These are phyloP conservation scores for Tieghemostelium lacteum DNA, from an alignment of 78 protist genomes.

Conservation along the genomic window DNA sequence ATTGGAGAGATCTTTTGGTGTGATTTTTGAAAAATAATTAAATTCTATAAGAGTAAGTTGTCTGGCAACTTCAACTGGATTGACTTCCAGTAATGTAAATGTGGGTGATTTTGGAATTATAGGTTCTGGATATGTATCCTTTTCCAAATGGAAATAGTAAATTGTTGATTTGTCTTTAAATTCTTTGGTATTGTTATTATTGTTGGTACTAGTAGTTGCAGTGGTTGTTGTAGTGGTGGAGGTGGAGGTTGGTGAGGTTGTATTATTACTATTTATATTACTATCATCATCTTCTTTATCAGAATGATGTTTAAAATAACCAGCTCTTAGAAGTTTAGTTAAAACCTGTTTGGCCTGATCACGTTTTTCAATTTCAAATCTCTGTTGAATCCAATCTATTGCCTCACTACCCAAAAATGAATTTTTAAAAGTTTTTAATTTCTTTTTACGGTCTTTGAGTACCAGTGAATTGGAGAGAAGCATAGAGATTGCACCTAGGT, in stretches of 20 bases:
- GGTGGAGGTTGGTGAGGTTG: neutral
- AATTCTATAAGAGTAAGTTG: constrained; percentile 75
- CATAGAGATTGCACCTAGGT: constrained; percentile 28
- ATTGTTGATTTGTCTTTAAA: constrained; percentile 69
- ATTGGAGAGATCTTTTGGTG: constrained; percentile 59
- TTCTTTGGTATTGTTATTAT: neutral
- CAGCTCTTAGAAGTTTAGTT: neutral
- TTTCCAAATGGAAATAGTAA: constrained; percentile 25
- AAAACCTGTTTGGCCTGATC: constrained; percentile 17
- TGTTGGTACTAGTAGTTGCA: neutral
- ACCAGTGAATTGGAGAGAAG: constrained; percentile 16
- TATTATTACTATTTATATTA: neutral
- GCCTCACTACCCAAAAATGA: constrained; percentile 63
- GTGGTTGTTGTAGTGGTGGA: neutral
- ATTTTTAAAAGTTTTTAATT: neutral
- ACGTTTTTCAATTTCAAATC: neutral
- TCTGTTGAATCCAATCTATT: constrained; percentile 30
- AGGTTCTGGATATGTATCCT: constrained; percentile 46
- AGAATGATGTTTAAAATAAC: constrained; percentile 42
- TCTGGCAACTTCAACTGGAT: constrained; percentile 65
- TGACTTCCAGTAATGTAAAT: constrained; percentile 32
- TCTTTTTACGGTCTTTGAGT: constrained; percentile 58
- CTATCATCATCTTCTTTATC: neutral
- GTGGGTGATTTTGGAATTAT: constrained; percentile 48
- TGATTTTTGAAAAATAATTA: constrained; percentile 30